Conservation (phyloP, 2,329 filamentous ascomycete genomes). For the Plectosphaerella cucumerina region DNA sequence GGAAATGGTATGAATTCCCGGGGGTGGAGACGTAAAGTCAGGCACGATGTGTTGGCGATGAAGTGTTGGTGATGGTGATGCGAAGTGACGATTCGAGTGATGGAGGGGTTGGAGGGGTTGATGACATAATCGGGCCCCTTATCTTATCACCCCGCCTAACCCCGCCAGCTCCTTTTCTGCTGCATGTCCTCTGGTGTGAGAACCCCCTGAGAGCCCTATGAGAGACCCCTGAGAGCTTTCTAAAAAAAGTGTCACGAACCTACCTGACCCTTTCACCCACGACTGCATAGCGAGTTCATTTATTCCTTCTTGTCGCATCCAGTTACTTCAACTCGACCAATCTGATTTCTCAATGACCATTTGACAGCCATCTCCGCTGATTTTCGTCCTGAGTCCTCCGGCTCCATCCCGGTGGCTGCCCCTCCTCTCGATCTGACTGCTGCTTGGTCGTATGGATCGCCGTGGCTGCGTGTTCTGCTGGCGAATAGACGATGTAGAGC, state of each 20-base stretch:
- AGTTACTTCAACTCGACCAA: conserved; percentile 39
- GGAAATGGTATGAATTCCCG: no score
- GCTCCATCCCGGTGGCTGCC: conserved; percentile 56
- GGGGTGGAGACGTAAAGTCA: conserved; percentile 18
- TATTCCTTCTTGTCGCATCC: no score
- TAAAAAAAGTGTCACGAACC: no score
- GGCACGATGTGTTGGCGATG: conserved; percentile 17
- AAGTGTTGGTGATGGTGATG: not conserved
- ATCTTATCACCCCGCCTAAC: not conserved
- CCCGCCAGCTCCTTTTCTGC: not conserved
- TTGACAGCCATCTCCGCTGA: conserved; percentile 26
- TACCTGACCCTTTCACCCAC: no score
- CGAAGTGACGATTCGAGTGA: no score
- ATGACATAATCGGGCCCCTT: no score
- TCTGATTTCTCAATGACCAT: conserved; percentile 16
- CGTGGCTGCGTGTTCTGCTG: conserved; percentile 56
- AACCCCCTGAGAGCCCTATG: no score
- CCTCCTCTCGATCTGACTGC: conserved; percentile 58
- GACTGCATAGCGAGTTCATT: no score
- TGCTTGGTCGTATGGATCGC: conserved; percentile 61
- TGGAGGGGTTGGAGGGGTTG: no score
- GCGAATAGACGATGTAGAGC: conserved; percentile 59
- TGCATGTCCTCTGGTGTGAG: no score
- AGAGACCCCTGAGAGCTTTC: no score
- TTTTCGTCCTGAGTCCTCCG: conserved; percentile 53